Percentiles rank a stretch among this genome's conserved stretches.
These are phyloP conservation scores for Rubus parviflorus DNA, from an alignment of 306 rosid species.

Conservation along the genomic window DNA sequence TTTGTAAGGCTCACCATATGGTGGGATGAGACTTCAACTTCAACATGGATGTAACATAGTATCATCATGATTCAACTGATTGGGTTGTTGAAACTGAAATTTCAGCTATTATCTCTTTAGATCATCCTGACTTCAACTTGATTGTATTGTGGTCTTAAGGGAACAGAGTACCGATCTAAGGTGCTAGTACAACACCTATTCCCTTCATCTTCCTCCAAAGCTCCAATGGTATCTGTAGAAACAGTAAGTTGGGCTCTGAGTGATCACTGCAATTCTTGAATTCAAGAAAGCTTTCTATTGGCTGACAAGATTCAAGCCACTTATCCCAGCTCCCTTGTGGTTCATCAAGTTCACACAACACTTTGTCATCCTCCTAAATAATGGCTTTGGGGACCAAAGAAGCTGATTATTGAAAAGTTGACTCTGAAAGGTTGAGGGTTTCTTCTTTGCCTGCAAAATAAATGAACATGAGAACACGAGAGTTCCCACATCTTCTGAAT, in stretches of 20 bases:
- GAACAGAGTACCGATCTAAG: slow-evolving; percentile 60
- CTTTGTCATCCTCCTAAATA: slow-evolving; percentile 40
- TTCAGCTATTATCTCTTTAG: no score
- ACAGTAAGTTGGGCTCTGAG: slow-evolving; percentile 34
- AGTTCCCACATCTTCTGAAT: slow-evolving; percentile 15
- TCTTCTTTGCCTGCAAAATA: slow-evolving; percentile 54
- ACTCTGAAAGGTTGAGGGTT: slow-evolving; percentile 54
- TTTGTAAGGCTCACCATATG: no score
- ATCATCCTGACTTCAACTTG: no score
- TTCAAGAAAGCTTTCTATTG: slow-evolving; percentile 58
- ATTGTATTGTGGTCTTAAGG: no score
- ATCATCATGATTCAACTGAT: no score
- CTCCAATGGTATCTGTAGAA: slow-evolving; percentile 23
- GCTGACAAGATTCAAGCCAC: slow-evolving; percentile 63
- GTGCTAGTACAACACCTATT: slow-evolving; percentile 26
- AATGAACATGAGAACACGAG: slow-evolving; percentile 1
- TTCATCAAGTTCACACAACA: slow-evolving; percentile 38
- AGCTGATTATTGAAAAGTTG: slow-evolving; percentile 45
- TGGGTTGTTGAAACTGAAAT: no score
- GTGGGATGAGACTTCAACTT: no score
- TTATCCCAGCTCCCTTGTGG: slow-evolving; percentile 38
- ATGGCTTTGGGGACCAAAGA: slow-evolving; percentile 52
- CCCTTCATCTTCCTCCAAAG: slow-evolving; percentile 30
- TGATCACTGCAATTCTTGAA: slow-evolving; percentile 28
- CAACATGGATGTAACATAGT: no score